Conservation (phyloP, 1,139 yeast genomes). For the Scheffersomyces insectosa region DNA sequence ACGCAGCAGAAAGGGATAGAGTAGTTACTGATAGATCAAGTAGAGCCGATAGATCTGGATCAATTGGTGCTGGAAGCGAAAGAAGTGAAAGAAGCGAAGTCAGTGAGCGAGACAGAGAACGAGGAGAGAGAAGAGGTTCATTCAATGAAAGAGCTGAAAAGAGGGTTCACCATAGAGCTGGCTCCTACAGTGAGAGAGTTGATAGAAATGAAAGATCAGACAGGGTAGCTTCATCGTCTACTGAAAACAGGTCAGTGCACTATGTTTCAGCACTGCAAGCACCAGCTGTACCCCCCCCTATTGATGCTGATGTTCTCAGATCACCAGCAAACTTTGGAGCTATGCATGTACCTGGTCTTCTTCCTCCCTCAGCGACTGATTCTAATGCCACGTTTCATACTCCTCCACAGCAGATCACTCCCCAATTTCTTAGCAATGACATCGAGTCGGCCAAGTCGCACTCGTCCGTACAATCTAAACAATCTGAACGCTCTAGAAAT, state of each 20-base stretch:
- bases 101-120: slow-evolving; percentile 1
- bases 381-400: slow-evolving; percentile 8
- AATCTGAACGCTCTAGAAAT: no score
- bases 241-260: neutral
- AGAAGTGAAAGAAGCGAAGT: neutral
- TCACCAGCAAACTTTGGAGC: neutral
- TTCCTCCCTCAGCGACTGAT: neutral
- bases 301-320: neutral
- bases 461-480: no score
- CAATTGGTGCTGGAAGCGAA: neutral
- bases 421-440: slow-evolving; percentile 11
- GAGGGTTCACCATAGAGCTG: no score
- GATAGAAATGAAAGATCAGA: no score
- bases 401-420: slow-evolving; percentile 14
- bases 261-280: neutral
- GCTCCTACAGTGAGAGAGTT: neutral
- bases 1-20: no score
- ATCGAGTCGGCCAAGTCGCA: neutral
- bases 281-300: slow-evolving; percentile 1
- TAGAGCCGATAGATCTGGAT: neutral
- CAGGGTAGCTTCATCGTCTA: no score
- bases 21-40: no score
- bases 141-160: no score
- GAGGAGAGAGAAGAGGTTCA: neutral
- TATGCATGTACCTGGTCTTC: neutral